Conservation (phyloP, 2,329 filamentous ascomycete genomes). For the Colletotrichum simmondsii region DNA sequence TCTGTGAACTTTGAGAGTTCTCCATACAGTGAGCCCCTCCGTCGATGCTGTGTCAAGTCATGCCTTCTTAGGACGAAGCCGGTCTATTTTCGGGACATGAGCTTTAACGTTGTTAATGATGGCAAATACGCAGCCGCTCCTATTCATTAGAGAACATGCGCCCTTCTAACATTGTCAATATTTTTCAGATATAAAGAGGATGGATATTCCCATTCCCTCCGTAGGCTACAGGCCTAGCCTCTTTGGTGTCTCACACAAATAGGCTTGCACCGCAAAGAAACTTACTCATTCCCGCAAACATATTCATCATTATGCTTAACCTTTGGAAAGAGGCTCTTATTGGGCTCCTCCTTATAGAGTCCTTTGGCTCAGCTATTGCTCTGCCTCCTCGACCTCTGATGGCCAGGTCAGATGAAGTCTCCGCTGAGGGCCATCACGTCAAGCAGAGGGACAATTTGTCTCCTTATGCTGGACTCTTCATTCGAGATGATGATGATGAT, state of each 20-base stretch:
- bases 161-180: not conserved
- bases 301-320: not conserved
- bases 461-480: not conserved
- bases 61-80: too few relatives aligned
- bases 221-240: rapidly evolving
- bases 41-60: not conserved
- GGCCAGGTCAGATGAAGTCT: not conserved
- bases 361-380: conserved; percentile 3
- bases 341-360: conserved; percentile 11
- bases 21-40: not conserved
- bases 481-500: conserved; percentile 1
- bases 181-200: not conserved
- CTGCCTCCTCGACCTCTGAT: not conserved
- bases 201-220: not conserved
- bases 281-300: too few relatives aligned
- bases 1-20: not conserved
- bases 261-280: not conserved
- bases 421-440: not conserved
- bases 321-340: conserved; percentile 7
- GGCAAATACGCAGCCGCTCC: too few relatives aligned
- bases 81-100: not conserved
- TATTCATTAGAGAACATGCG: not conserved
- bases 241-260: too few relatives aligned
- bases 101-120: not conserved
- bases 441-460: not conserved